phyloP scores from a whole-genome alignment of 768 basidiomycete species.

The Hydnomerulius pinastri region DNA sequence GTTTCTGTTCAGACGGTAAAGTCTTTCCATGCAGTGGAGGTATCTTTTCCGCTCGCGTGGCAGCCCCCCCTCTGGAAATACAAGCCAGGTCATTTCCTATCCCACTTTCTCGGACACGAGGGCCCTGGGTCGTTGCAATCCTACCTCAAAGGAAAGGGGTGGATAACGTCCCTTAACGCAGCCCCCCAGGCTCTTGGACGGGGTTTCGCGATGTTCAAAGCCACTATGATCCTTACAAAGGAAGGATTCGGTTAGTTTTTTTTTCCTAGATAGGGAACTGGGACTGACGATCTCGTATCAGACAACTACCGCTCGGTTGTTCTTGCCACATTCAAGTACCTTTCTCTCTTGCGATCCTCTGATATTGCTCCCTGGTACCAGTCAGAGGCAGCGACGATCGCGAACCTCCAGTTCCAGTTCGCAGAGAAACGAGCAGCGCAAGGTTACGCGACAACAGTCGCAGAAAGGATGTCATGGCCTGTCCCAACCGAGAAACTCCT shows the following conservation, averaged over 20 bases:
- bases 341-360: slow-evolving; percentile 66
- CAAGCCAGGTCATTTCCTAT: slow-evolving; percentile 76
- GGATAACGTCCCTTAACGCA: slow-evolving; percentile 74
- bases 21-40: slow-evolving; percentile 80
- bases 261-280: background rate
- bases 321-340: slow-evolving; percentile 75
- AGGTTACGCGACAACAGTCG: slow-evolving; percentile 72
- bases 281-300: slow-evolving; percentile 30
- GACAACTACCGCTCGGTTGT: slow-evolving; percentile 77
- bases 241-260: slow-evolving; percentile 76
- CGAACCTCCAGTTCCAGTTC: slow-evolving; percentile 80
- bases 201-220: slow-evolving; percentile 88
- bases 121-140: slow-evolving; percentile 90
- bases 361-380: slow-evolving; percentile 67
- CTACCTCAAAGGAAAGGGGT: slow-evolving; percentile 86
- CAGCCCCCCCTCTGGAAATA: slow-evolving; percentile 73
- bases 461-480: slow-evolving; percentile 78
- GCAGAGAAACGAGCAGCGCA: slow-evolving; percentile 82
- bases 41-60: slow-evolving; percentile 77
- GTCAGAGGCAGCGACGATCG: slow-evolving; percentile 71
- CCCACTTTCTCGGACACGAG: slow-evolving; percentile 89
- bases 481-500: slow-evolving; percentile 78
- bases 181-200: slow-evolving; percentile 72
- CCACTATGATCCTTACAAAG: slow-evolving; percentile 77
- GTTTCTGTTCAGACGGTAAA: slow-evolving; percentile 89